Conservation (phyloP, 2,329 filamentous ascomycete species). For the Claviceps cyperi region DNA sequence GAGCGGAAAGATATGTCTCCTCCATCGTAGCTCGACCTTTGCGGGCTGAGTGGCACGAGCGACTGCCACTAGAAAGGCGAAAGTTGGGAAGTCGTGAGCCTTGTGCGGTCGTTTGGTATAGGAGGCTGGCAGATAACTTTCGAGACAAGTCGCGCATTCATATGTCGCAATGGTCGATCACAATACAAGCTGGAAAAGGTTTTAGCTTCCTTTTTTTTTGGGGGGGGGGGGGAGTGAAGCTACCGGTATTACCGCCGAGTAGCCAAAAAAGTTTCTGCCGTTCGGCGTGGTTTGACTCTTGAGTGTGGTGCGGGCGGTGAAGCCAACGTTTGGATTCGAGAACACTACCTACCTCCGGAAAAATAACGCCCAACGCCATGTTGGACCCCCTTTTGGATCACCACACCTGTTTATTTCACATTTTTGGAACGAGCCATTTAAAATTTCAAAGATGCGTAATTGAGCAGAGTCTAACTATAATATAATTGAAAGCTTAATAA, state of each 20-base stretch:
- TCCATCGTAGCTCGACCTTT: constrained; percentile 7
- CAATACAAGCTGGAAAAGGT: background rate
- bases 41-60: background rate
- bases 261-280: too few relatives aligned
- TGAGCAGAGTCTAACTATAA: too few relatives aligned
- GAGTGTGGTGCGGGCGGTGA: constrained; percentile 11
- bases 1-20: constrained; percentile 6
- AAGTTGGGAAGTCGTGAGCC: background rate
- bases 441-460: too few relatives aligned
- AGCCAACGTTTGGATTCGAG: too few relatives aligned
- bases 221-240: background rate
- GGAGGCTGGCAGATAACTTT: background rate
- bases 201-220: too few relatives aligned
- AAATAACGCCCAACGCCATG: too few relatives aligned
- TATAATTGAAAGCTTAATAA: too few relatives aligned
- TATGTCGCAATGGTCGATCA: background rate
- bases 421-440: too few relatives aligned
- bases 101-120: background rate
- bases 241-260: background rate
- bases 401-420: too few relatives aligned
- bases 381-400: too few relatives aligned
- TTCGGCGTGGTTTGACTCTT: too few relatives aligned
- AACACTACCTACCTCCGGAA: too few relatives aligned
- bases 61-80: constrained; percentile 2
- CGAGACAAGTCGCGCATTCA: background rate